Conservation (phyloP, 1,139 yeast species). For the Keqinozyma sinolaborantium region DNA sequence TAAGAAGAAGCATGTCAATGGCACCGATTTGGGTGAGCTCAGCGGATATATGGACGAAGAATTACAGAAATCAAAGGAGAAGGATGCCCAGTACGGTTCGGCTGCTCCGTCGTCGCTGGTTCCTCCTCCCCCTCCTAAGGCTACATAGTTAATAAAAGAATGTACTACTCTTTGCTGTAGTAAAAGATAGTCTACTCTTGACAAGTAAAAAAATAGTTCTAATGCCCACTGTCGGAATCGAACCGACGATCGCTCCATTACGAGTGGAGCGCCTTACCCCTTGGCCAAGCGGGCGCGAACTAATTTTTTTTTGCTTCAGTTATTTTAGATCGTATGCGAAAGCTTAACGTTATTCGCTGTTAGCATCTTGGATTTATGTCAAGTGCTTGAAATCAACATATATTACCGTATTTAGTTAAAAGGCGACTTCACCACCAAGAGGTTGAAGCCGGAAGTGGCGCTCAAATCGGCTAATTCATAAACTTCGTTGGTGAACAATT, state of each 20-base stretch:
- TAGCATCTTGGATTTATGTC: too few species aligned
- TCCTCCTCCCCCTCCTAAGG: slow-evolving; percentile 29
- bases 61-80: slow-evolving; percentile 38
- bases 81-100: slow-evolving; percentile 18
- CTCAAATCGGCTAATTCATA: slow-evolving; percentile 8
- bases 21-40: slow-evolving; percentile 24
- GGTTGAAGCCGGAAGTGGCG: slow-evolving; percentile 7
- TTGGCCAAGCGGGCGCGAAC: slow-evolving; percentile 47
- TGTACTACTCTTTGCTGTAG: not conserved
- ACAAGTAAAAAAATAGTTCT: slow-evolving; percentile 11
- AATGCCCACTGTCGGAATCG: slow-evolving; percentile 52
- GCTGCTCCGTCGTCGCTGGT: slow-evolving; percentile 8
- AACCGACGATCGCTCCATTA: slow-evolving; percentile 56
- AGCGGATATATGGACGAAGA: slow-evolving; percentile 46
- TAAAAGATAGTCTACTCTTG: slow-evolving; percentile 2
- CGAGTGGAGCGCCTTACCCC: slow-evolving; percentile 58
- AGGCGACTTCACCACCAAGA: slow-evolving; percentile 11
- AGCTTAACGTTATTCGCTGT: too few species aligned
- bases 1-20: slow-evolving; percentile 24
- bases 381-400: too few species aligned
- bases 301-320: too few species aligned
- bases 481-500: slow-evolving; percentile 9
- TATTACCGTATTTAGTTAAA: slow-evolving; percentile 1
- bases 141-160: slow-evolving; percentile 3
- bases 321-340: too few species aligned